Base-by-base conservation (phyloP, 2,329 filamentous ascomycete species). In the Chaetomium globosum region DNA sequence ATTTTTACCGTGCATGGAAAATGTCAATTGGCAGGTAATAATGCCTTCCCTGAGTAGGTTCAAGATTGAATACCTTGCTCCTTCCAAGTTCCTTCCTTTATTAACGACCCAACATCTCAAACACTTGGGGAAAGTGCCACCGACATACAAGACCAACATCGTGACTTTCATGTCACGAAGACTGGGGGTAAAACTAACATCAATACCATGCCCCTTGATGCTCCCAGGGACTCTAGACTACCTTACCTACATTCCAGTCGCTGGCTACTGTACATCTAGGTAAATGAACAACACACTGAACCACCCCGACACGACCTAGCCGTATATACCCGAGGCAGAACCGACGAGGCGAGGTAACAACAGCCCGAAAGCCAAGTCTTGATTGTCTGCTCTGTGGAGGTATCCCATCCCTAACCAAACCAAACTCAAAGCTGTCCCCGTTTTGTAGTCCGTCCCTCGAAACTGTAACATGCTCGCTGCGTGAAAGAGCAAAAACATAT, bases 381-480 rank as follows among this genome's bases (percentile, higher is more conserved):
- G 8, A 49, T 62, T 62, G 26, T 56, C 56, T 62, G 46, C 57
- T 26, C 56, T 59, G 56, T 59, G 59, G 33, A 64, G 56, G 62
- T 59, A 64, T 59, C 55, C 49, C 62, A 30, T 49, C 43, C 52
- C 31, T 56, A 57, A 60, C 39, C 57, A 56, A 64, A 23, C 51
- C 28, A 33, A 58, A 39, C 39, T 53, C 26, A 19, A 33, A 53
- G 10, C 31, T 52, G 19, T 49, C 12, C 52, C 58, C 33, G 26
- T 59, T 59, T 64, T 59, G 61, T 64, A 52, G 48, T 43, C 46
- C 46, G n/a, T 46, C 56, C 49, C 21, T 54, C 33, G 16, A 31
- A 54, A 59, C 48, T 59, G 59, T 55, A 64, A 49, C 54, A 59
- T 65, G 46, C 31, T 52, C 59, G 23, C 43, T 46, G 58, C 16